These are phyloP conservation scores for Cephalotrichum gorgonifer DNA, from an alignment of 2,329 filamentous ascomycete genomes.

Conservation along the genomic window DNA sequence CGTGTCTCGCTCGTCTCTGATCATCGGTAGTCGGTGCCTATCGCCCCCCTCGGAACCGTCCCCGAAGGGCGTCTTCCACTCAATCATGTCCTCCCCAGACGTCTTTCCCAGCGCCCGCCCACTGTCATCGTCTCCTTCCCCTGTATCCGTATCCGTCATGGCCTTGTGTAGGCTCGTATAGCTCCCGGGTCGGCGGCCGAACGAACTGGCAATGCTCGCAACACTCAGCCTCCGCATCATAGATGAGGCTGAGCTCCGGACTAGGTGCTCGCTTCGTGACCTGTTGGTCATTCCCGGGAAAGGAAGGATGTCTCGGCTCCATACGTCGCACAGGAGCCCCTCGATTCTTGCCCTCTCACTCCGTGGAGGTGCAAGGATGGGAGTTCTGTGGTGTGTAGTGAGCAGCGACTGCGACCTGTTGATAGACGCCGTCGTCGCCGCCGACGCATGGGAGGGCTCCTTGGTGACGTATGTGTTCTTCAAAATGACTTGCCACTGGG, in stretches of 20 bases:
- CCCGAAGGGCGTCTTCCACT: neutral
- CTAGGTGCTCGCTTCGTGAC: constrained; percentile 57
- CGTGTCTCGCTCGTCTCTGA: constrained; percentile 14
- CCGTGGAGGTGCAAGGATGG: constrained; percentile 63
- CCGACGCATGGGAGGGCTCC: constrained; percentile 35
- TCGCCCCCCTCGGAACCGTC: constrained; percentile 4
- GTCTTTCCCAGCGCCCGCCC: constrained; percentile 3
- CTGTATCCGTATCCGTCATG: constrained; percentile 11
- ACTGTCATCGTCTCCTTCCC: constrained; percentile 14
- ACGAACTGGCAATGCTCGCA: constrained; percentile 66
- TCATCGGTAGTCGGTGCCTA: constrained; percentile 11
- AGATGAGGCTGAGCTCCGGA: constrained; percentile 70
- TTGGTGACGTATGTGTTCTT: constrained; percentile 70
- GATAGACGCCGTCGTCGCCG: constrained; percentile 41
- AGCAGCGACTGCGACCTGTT: constrained; percentile 71
- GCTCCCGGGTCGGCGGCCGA: constrained; percentile 61
- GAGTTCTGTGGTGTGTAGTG: constrained; percentile 54
- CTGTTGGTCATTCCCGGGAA: constrained; percentile 69
- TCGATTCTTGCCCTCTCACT: constrained; percentile 72
- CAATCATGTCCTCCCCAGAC: neutral
- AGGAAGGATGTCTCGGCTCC: constrained; percentile 71
- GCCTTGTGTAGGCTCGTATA: constrained; percentile 23
- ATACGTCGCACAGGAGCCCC: constrained; percentile 63
- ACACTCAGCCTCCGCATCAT: constrained; percentile 84
- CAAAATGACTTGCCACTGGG: constrained; percentile 68